Base-by-base conservation (phyloP, 495 filamentous ascomycete species). In the Penicillium paradoxum region DNA sequence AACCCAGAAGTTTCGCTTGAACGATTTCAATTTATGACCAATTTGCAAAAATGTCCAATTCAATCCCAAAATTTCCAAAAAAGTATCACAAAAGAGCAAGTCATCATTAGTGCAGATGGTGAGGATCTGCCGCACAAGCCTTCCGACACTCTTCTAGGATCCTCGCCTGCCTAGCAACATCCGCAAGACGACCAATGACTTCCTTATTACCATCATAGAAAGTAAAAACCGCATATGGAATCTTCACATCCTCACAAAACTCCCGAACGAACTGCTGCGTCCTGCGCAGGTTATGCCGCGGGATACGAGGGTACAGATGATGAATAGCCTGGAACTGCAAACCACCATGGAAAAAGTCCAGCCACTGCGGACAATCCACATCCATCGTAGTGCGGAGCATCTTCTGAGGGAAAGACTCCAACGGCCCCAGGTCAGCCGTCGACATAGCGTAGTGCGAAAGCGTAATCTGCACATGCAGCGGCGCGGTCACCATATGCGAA, bases 341-440 rank as follows among this genome's bases (percentile, higher is more conserved):
- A 24, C 90, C 90, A 15, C 90, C 90, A 59, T 96, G 90, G 63
- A 96, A 78, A 59, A 90, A 96, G 65, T 96, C 90, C 34, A 96
- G 74, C 90, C 90, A 96, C 24, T 78, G 66, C 0, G 90, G 89
- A 63, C 90, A 96, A 60, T 93, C 90, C 7, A 96, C 84, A 54
- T 96, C 90, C 90, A 95, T 95, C 3, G 91, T 95, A 7, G 91
- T 96, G 43, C 90, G 78, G 42, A 96, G 76, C 91, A 95, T 95
- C 69, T 84, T 87, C 70, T 96, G 90, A 5, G 91, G 84, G 66
- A 95, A 96, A 10, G 84, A 90, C 72, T 96, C 90, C 48, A 82
- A 70, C 2, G 82, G 77, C 2, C 90, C 90, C 7, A 93, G 75
- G 60, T 95, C 91, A 5, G 88, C 80, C 1, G 90, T 95, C 57